These are phyloP conservation scores for Papilionanthe hybrid DNA, from an alignment of 116 monocot genomes.

Conservation along the genomic window DNA sequence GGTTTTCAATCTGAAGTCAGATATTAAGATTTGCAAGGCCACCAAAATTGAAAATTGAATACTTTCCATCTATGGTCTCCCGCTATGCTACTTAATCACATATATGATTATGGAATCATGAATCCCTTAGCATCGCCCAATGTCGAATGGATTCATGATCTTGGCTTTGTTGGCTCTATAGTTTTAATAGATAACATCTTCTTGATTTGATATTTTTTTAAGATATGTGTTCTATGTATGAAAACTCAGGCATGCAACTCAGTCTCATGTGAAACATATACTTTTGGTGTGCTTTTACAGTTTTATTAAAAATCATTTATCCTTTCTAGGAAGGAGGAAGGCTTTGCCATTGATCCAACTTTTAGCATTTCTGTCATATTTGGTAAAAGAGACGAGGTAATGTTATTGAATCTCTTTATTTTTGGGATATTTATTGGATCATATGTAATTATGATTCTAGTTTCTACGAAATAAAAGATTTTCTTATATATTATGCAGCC, in stretches of 20 bases:
- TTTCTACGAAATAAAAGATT: not conserved
- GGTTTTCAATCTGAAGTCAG: slow-evolving; percentile 6
- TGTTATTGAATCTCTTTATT: slow-evolving; percentile 6
- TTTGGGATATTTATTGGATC: not conserved
- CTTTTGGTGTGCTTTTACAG: not conserved
- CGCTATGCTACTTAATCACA: too few species aligned
- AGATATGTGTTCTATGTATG: not conserved
- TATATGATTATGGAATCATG: not conserved
- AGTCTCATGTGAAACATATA: not conserved
- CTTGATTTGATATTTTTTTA: not conserved
- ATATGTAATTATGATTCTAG: not conserved
- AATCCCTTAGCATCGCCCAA: not conserved
- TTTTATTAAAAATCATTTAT: not conserved
- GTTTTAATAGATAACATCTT: not conserved
- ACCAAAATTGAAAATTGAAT: not conserved
- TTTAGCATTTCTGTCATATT: slow-evolving; percentile 80
- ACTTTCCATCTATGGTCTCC: not conserved
- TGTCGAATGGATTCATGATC: not conserved
- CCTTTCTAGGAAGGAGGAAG: slow-evolving; percentile 64
- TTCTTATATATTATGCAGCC: slow-evolving; percentile 39
- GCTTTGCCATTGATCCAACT: slow-evolving; percentile 60
- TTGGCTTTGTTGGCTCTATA: not conserved
- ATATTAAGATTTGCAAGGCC: not conserved
- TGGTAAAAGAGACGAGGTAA: slow-evolving; percentile 98
- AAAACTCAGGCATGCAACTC: too few species aligned